phyloP scores from a whole-genome alignment of 139 green algal species.

The Micractinium sp. region DNA sequence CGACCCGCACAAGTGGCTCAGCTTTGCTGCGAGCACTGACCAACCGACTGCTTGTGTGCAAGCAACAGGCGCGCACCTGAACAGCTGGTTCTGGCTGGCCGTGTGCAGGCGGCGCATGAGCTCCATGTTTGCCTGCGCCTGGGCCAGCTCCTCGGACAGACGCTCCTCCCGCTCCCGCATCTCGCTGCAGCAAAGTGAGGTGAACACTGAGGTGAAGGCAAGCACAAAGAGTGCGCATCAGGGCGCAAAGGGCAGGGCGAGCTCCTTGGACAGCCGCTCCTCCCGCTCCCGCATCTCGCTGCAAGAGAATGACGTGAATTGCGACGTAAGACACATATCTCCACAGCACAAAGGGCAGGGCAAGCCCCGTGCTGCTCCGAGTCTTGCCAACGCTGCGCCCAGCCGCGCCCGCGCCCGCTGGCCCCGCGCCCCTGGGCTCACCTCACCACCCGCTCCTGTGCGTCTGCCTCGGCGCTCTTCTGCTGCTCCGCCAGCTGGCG shows the following conservation, averaged over 20 bases:
- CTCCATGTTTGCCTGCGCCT: constrained; percentile 68
- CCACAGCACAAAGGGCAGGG: no score
- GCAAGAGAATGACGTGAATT: background rate
- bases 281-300: constrained; percentile 60
- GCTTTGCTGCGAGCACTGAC: no score
- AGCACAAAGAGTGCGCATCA: no score
- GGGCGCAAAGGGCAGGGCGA: constrained; percentile 32
- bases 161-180: constrained; percentile 58
- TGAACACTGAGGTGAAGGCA: background rate
- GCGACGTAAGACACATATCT: background rate
- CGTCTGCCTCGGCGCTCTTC: constrained; percentile 57
- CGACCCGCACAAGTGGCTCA: no score
- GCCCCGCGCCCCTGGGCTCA: background rate
- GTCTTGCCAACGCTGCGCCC: background rate
- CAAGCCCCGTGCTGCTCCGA: background rate
- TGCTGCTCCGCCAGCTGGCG: constrained; percentile 59
- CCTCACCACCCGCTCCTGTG: constrained; percentile 51
- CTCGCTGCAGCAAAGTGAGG: constrained; percentile 26
- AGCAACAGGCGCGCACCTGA: constrained; percentile 14
- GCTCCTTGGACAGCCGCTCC: constrained; percentile 63
- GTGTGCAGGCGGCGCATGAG: constrained; percentile 78
- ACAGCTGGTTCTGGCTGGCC: constrained; percentile 64
- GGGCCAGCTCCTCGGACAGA: constrained; percentile 69
- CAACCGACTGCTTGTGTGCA: no score
- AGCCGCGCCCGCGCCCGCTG: background rate